phyloP scores from a whole-genome alignment of 192 early-diverging fungal species.

The Coemansia pectinata region DNA sequence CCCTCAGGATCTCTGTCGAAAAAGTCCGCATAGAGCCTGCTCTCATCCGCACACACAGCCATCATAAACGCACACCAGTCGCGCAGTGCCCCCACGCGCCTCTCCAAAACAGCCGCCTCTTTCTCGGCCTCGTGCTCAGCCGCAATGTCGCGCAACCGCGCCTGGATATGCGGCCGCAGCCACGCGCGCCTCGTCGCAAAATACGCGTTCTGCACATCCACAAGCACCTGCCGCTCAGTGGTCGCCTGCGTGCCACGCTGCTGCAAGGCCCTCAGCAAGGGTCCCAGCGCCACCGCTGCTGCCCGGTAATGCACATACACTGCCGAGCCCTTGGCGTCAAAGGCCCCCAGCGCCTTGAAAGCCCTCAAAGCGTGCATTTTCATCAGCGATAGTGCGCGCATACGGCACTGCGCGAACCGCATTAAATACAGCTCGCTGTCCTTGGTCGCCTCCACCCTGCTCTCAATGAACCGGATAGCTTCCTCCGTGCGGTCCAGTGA shows the following conservation, averaged over 20 bases:
- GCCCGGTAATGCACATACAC: slow-evolving; percentile 84
- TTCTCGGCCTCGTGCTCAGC: slow-evolving; percentile 22
- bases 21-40: slow-evolving; percentile 73
- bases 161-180: slow-evolving; percentile 65
- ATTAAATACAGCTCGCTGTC: slow-evolving; percentile 93
- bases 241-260: slow-evolving; percentile 59
- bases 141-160: slow-evolving; percentile 59
- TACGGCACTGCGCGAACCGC: slow-evolving; percentile 93
- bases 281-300: slow-evolving; percentile 61
- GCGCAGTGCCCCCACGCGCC: slow-evolving; percentile 27
- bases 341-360: slow-evolving; percentile 34
- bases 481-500: slow-evolving; percentile 76
- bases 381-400: slow-evolving; percentile 89
- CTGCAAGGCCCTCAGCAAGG: slow-evolving; percentile 77
- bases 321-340: neutral
- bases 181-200: slow-evolving; percentile 70
- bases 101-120: neutral
- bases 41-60: slow-evolving; percentile 82
- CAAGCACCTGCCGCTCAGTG: slow-evolving; percentile 73
- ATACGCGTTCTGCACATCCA: slow-evolving; percentile 76
- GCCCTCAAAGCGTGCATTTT: slow-evolving; percentile 76
- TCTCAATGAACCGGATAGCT: slow-evolving; percentile 64
- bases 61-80: slow-evolving; percentile 81
- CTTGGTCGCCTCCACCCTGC: slow-evolving; percentile 56
- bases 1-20: slow-evolving; percentile 47